These are phyloP conservation scores for Zygosaccharomyces bisporus DNA, from an alignment of 805 yeast genomes.

Conservation along the genomic window DNA sequence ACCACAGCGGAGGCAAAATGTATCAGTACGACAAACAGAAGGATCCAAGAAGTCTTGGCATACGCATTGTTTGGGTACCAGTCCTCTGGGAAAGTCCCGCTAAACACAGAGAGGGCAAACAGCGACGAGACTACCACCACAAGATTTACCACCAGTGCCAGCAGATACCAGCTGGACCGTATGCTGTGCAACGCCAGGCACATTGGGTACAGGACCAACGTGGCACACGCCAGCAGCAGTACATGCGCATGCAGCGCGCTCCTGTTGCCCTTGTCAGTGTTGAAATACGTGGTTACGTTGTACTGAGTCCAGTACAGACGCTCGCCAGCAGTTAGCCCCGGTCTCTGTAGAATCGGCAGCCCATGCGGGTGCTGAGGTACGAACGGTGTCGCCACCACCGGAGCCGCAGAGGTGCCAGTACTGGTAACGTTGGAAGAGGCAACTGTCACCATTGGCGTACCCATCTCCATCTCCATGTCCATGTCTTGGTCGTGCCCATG, in stretches of 20 bases:
- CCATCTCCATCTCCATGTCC: conserved; percentile 29
- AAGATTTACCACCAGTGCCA: conserved; percentile 51
- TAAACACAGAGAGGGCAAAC: conserved; percentile 53
- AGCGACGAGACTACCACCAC: conserved; percentile 47
- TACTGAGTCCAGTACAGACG: conserved; percentile 72
- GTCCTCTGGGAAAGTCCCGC: conserved; percentile 51
- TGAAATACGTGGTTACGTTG: conserved; percentile 72
- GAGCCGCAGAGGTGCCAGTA: conserved; percentile 9
- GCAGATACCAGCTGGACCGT: conserved; percentile 55
- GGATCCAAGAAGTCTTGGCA: conserved; percentile 56
- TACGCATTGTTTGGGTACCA: conserved; percentile 79
- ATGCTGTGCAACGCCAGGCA: conserved; percentile 60
- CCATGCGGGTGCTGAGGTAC: conserved; percentile 57
- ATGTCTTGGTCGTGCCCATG: conserved; percentile 39
- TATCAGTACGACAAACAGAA: conserved; percentile 48
- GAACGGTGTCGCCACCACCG: conserved; percentile 44
- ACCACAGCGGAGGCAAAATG: conserved; percentile 58
- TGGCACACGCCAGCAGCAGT: conserved; percentile 40
- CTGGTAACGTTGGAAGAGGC: conserved; percentile 11
- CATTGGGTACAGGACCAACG: conserved; percentile 62
- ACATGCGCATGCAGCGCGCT: conserved; percentile 55
- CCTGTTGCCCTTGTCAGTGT: conserved; percentile 45
- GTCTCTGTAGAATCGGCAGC: conserved; percentile 58
- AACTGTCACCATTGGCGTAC: conserved; percentile 8
- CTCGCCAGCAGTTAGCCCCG: conserved; percentile 67